phyloP scores from a whole-genome alignment of 2,329 filamentous ascomycete genomes.

The Stylonectria norvegica region DNA sequence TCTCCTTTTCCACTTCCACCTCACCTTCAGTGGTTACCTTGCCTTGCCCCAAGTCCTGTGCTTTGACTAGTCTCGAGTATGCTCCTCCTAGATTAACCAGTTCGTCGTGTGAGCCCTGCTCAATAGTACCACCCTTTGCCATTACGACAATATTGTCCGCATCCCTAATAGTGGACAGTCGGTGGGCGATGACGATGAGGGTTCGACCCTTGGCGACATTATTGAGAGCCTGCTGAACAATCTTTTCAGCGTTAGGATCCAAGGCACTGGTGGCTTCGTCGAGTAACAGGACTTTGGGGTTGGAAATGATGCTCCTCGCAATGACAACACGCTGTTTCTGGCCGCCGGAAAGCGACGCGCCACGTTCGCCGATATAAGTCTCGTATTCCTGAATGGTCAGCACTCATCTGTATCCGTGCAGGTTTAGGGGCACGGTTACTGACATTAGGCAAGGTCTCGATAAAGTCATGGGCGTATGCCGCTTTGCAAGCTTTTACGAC shows the following conservation, averaged over 20 bases:
- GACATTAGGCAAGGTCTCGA: conserved; percentile 43
- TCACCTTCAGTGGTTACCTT: not conserved
- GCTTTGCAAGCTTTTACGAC: conserved; percentile 48
- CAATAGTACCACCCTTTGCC: conserved; percentile 49
- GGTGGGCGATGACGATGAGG: conserved; percentile 58
- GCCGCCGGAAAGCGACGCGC: conserved; percentile 63
- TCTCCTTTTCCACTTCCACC: not conserved
- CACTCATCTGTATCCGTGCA: not conserved
- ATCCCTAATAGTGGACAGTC: conserved; percentile 56
- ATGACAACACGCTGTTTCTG: conserved; percentile 66
- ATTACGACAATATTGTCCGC: conserved; percentile 61
- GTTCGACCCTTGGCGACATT: conserved; percentile 50
- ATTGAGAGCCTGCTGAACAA: conserved; percentile 48
- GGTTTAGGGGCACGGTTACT: too few relatives aligned
- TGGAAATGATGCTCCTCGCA: conserved; percentile 61
- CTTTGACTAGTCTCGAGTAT: conserved; percentile 10
- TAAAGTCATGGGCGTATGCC: conserved; percentile 53
- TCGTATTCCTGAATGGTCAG: conserved; percentile 46
- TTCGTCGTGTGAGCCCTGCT: conserved; percentile 57
- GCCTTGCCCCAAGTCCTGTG: conserved; percentile 4
- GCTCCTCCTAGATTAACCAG: conserved; percentile 28
- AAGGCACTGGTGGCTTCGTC: conserved; percentile 67
- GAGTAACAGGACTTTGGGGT: conserved; percentile 61
- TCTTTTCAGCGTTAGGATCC: conserved; percentile 41
- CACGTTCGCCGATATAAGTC: conserved; percentile 61